These are phyloP conservation scores for Aspergillus felis DNA, from an alignment of 2,329 filamentous ascomycete species.

Conservation along the genomic window DNA sequence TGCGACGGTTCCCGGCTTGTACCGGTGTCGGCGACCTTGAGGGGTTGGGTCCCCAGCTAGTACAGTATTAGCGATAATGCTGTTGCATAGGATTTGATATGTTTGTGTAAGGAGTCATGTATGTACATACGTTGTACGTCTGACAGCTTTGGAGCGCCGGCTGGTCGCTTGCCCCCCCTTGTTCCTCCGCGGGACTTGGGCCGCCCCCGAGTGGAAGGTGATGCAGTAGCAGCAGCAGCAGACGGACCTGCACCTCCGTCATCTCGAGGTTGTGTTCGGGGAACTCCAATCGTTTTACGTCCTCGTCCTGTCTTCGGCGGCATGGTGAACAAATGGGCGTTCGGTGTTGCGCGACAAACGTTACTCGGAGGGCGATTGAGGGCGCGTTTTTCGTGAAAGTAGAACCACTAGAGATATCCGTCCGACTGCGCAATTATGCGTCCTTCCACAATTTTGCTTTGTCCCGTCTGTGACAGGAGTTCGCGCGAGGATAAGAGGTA, in stretches of 20 bases:
- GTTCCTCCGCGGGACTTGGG: slow-evolving; percentile 17
- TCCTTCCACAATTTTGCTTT: background rate
- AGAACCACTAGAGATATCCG: background rate
- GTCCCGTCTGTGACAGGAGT: background rate
- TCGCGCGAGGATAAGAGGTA: background rate
- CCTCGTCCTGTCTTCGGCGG: slow-evolving; percentile 26
- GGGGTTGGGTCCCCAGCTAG: slow-evolving; percentile 71
- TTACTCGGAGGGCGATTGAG: background rate
- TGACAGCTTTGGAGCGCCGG: slow-evolving; percentile 21
- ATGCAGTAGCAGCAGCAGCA: slow-evolving; percentile 3
- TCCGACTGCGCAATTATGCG: background rate
- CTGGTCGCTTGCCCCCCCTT: slow-evolving; percentile 19
- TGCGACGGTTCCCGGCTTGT: slow-evolving; percentile 76
- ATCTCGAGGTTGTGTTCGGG: slow-evolving; percentile 3
- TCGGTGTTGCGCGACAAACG: background rate
- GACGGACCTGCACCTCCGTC: slow-evolving; percentile 12
- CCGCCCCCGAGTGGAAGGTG: slow-evolving; percentile 5
- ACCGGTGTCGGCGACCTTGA: slow-evolving; percentile 57
- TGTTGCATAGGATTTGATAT: background rate
- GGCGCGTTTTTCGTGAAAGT: background rate
- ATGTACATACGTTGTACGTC: slow-evolving; percentile 36
- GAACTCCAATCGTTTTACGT: slow-evolving; percentile 9
- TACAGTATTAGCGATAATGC: slow-evolving; percentile 7
- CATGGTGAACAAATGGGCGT: slow-evolving; percentile 16
- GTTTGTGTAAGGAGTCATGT: background rate